Percentiles rank a stretch among this genome's conserved stretches.
These are phyloP conservation scores for Mariannaea sp. DNA, from an alignment of 2,329 filamentous ascomycete genomes.

Conservation along the genomic window DNA sequence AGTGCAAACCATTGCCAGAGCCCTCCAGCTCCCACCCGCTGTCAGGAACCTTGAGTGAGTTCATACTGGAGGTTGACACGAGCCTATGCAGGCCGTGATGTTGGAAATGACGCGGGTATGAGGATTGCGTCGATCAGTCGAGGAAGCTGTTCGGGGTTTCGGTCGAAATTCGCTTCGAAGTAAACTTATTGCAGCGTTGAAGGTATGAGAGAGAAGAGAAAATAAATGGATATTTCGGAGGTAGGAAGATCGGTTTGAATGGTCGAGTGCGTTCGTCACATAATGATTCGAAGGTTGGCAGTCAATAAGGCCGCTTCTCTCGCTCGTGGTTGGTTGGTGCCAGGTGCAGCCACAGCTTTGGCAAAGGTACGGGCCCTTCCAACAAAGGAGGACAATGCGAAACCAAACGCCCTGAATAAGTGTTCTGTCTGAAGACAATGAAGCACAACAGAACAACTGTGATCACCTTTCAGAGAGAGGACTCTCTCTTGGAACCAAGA, in stretches of 20 bases:
- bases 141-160: constrained; percentile 22
- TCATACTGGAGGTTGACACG: constrained; percentile 48
- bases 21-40: constrained; percentile 62
- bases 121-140: constrained; percentile 33
- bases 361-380: constrained; percentile 24
- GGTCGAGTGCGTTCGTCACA: constrained; percentile 32
- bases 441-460: constrained; percentile 26
- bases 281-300: constrained; percentile 36
- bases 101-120: constrained; percentile 37
- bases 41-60: constrained; percentile 61
- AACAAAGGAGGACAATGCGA: constrained; percentile 30
- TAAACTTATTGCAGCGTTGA: constrained; percentile 5
- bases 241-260: constrained; percentile 14
- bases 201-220: constrained; percentile 1
- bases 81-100: constrained; percentile 36
- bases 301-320: constrained; percentile 36
- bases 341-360: constrained; percentile 21
- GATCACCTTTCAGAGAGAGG: constrained; percentile 35
- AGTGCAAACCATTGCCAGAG: constrained; percentile 48
- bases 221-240: constrained; percentile 13
- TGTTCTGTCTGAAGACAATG: constrained; percentile 30
- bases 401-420: constrained; percentile 13
- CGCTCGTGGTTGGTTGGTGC: constrained; percentile 25
- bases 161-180: constrained; percentile 14
- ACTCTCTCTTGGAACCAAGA: constrained; percentile 37